Conservation (phyloP, 1,139 yeast species). For the Pichia inconspicua region DNA sequence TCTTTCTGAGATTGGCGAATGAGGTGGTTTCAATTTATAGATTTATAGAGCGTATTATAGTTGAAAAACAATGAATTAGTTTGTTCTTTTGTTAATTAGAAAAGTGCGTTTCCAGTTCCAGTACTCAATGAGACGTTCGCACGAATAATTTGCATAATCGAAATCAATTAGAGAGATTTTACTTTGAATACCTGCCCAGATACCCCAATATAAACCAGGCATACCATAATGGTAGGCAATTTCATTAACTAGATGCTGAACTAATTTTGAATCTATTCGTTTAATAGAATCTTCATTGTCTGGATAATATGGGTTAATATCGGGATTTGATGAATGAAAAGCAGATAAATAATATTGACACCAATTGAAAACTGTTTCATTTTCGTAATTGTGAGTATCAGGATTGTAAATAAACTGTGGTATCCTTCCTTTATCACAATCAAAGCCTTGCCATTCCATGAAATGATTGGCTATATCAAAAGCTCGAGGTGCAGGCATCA, state of each 20-base stretch:
- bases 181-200: slow-evolving; percentile 77
- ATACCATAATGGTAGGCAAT: slow-evolving; percentile 59
- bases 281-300: slow-evolving; percentile 15
- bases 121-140: slow-evolving; percentile 56
- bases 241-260: slow-evolving; percentile 44
- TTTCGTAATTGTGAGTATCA: slow-evolving; percentile 9
- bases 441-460: slow-evolving; percentile 83
- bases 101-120: slow-evolving; percentile 53
- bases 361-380: slow-evolving; percentile 41
- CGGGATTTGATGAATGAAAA: slow-evolving; percentile 10
- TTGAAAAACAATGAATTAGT: not conserved
- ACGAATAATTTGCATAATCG: slow-evolving; percentile 58
- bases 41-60: not conserved
- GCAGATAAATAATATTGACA: slow-evolving; percentile 34
- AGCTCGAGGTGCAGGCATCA: slow-evolving; percentile 74
- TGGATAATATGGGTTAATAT: slow-evolving; percentile 8
- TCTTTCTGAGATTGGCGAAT: slow-evolving; percentile 13
- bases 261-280: slow-evolving; percentile 14
- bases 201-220: slow-evolving; percentile 83
- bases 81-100: slow-evolving; percentile 7
- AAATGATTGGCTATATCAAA: slow-evolving; percentile 82
- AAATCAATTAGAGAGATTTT: slow-evolving; percentile 66
- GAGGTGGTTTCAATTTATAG: not conserved
- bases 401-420: slow-evolving; percentile 38
- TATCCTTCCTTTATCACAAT: slow-evolving; percentile 54